Base-by-base conservation (phyloP, 1,139 yeast species). In the Pneumocystis jirovecii region DNA sequence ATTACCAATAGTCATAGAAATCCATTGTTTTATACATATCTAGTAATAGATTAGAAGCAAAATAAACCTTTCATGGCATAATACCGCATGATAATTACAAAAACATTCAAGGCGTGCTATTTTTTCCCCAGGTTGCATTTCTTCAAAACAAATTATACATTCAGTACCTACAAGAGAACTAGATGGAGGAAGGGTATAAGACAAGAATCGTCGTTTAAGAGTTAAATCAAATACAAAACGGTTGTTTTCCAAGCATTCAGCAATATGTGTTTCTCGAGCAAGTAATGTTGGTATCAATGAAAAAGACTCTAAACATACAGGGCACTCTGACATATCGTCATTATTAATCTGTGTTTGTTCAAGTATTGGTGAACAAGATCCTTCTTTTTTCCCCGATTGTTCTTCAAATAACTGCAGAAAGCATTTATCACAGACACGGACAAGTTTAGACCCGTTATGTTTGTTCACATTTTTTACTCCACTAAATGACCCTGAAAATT, bases 61-160 rank as follows among this genome's bases (percentile, higher is more conserved):
- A 7, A 10, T 15, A 10, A 1, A 29, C n/a, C 25, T 42, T 21
- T 21, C 61, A 39, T 57, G 12, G 15, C 35, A 60, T 44, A 65
- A 79, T 79, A 62, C 78, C 78, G 60, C 29, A 74, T 95, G 99
- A 74, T 89, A 95, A 61, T 91, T 88, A 74, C 99, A 95, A 35
- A 95, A 80, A 74, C 98, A 95, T 74, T 93, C 98, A 66, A 95
- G 77, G 57, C 99, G 78, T 0, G 96, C 97, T 19, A 95, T 95
- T 71, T 85, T 86, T 67, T 90, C 95, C 2, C 96, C 96, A 0
- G 90, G 89, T 64, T 77, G 77, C 73, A 91, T 83, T 44, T 88
- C 96, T 73, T 93, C 98, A 70, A 91, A 82, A 74, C 99, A 93
- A 60, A 93, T 91, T 10, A 90, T 93, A 75, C 99, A 93, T 73